Percentiles rank a stretch among this genome's conserved stretches.
Conservation (phyloP, 1,284 basidiomycete species). For the Cryptococcus sp. region DNA sequence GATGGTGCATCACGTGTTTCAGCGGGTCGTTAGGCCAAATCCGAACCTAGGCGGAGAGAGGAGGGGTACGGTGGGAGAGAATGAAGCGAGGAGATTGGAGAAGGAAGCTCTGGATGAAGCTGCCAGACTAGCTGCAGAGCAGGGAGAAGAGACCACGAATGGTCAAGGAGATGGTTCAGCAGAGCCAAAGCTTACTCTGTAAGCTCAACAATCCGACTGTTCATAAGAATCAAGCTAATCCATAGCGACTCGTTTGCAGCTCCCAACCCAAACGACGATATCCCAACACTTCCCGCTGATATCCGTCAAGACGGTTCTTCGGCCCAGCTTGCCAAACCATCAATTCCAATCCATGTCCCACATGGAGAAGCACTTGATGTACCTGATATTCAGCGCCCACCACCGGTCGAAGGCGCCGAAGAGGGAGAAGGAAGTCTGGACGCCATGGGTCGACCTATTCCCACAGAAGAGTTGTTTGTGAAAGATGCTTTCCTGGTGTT, state of each 20-base stretch:
- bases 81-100: constrained; percentile 27
- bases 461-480: constrained; percentile 70
- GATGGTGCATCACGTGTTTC: constrained; percentile 94
- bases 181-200: constrained; percentile 29
- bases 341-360: constrained; percentile 37
- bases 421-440: constrained; percentile 35
- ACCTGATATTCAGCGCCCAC: constrained; percentile 7
- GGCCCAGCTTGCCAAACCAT: constrained; percentile 23
- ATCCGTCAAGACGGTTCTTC: constrained; percentile 13
- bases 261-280: constrained; percentile 47
- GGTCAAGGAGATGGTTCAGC: not conserved
- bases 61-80: constrained; percentile 26
- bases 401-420: not conserved
- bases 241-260: constrained; percentile 37
- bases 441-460: constrained; percentile 37
- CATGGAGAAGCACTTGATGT: constrained; percentile 39
- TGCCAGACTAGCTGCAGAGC: constrained; percentile 1
- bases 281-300: constrained; percentile 33
- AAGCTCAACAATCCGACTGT: constrained; percentile 6
- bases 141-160: constrained; percentile 1
- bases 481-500: constrained; percentile 97
- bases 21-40: constrained; percentile 53
- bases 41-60: constrained; percentile 10
- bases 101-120: constrained; percentile 5
- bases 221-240: not conserved